Evolutionary conservation across 1,284 basidiomycete genomes (phyloP), one percentile per base, ranked within the genome.

Genomic region (Malassezia japonica): DNA sequence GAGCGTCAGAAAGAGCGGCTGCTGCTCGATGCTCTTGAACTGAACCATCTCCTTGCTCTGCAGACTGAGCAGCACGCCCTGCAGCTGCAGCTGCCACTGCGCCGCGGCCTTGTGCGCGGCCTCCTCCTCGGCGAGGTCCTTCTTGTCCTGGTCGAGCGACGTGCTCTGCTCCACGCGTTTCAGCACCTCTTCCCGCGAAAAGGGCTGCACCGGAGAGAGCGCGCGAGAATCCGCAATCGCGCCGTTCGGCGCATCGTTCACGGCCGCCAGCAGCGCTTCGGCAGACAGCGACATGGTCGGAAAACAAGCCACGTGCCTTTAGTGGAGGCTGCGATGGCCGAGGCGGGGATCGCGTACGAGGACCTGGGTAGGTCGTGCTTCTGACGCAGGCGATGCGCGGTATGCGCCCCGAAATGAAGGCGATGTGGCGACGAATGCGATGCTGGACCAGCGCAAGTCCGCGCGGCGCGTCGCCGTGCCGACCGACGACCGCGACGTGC

Each of bases 401-500:
- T 15, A 40, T 6, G 42, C n/a, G 42, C 40, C 37, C 16, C 10
- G 10, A n/a, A 42, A 33, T 27, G 49, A 58, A 10, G 38, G 52
- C 10, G 60, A 62, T 55, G 64, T 60, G 34, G 62, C 60, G 18
- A 34, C 56, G 41, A 48, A 60, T 9, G 64, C 64, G 10, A 56
- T 61, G 33, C 50, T 68, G 21, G 66, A 66, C 35, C 50, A 58
- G 16, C 62, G 62, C 79, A 92, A 90, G 78, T 83, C 87, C 65
- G 85, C 90, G n/a, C 80, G 92, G 56, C 84, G 79, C 54, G 81
- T 96, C 75, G 91, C 91, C 13, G 88, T 98, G 4, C 94, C 94
- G 5, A 99, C 94, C 7, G 91, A 96, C 72, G 94, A 98, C 75
- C 83, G 81, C 63, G 84, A 86, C 57, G 92, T 99, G 61, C 85